Base-by-base conservation (phyloP, 176 grass and related monocot genomes). In the Carex cristatella region DNA sequence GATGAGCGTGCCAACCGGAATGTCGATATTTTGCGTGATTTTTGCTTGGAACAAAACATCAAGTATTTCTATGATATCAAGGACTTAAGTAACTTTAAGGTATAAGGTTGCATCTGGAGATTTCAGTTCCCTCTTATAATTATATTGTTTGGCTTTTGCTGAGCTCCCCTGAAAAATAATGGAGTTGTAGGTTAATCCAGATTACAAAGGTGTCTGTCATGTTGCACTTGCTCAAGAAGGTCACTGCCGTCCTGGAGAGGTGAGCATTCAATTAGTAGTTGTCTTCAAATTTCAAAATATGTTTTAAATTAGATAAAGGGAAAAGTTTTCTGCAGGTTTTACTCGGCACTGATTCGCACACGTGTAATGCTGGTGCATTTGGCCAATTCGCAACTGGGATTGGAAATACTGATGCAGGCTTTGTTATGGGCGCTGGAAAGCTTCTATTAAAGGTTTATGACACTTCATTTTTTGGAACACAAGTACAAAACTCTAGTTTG, bases 51-150 rank as follows among this genome's bases (percentile, higher is more conserved):
- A 78, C 91, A 95, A 87, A 89, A 92, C 75, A 98, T 98, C 12
- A 98, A 98, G 60, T 98, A 95, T 85, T 95, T 95, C 51, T 98
- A 98, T 63, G 96, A 95, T 53, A 98, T 98, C 83, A 94, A 98
- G 71, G 90, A 94, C 87, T 83, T 95, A 14, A 83, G 87, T 75
- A 80, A 98, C 54, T 98, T 98, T 78, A 98, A 44, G 86, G 91
- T 95, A 87, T 57, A 23, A 4, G 2, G 69, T 60, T 28, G 0
- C 2, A 18, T 86, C 74, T 68, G 14, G 13, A 37, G 23, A n/a
- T 42, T 82, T 61, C 40, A 72, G 18, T 2, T 83, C 11, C 31
- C 56, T 85, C 69, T 46, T 15, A 53, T 74, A 32, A 35, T 3
- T 84, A 66, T 53, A 13, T 72, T 87, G 6, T 69, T 63, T 84